phyloP scores from a whole-genome alignment of 306 rosid genomes.

The Lablab purpureus region DNA sequence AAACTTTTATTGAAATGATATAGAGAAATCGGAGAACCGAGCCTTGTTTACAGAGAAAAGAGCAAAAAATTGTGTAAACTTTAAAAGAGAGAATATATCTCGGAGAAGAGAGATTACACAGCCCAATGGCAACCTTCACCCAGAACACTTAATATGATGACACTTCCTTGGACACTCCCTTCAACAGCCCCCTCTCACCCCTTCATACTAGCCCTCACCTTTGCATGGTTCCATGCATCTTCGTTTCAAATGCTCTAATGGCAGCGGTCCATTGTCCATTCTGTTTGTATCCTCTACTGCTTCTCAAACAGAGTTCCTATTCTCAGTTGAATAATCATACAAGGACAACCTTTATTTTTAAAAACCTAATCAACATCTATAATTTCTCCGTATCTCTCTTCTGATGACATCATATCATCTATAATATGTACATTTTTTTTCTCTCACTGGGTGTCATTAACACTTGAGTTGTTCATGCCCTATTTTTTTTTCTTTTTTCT shows the following conservation, averaged over 20 bases:
- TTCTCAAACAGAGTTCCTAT: neutral
- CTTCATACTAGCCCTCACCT: neutral
- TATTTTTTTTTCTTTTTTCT: neutral
- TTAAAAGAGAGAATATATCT: neutral
- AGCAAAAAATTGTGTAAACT: neutral
- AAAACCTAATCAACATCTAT: too few species aligned
- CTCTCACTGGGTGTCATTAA: too few species aligned
- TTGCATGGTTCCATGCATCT: neutral
- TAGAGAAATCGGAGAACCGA: neutral
- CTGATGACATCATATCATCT: too few species aligned
- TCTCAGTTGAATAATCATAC: neutral
- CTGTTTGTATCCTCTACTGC: neutral
- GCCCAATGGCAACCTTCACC: neutral
- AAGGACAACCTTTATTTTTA: too few species aligned
- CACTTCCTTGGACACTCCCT: neutral
- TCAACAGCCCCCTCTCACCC: neutral
- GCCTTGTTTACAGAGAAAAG: neutral
- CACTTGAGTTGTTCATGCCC: too few species aligned
- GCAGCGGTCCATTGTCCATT: neutral
- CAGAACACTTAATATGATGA: neutral
- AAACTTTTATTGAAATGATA: neutral
- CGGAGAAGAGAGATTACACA: neutral
- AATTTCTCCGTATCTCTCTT: too few species aligned
- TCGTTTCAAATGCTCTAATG: neutral
- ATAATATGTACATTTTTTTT: too few species aligned